Conservation (phyloP, 495 filamentous ascomycete genomes). For the Talaromyces proteolyticus region DNA sequence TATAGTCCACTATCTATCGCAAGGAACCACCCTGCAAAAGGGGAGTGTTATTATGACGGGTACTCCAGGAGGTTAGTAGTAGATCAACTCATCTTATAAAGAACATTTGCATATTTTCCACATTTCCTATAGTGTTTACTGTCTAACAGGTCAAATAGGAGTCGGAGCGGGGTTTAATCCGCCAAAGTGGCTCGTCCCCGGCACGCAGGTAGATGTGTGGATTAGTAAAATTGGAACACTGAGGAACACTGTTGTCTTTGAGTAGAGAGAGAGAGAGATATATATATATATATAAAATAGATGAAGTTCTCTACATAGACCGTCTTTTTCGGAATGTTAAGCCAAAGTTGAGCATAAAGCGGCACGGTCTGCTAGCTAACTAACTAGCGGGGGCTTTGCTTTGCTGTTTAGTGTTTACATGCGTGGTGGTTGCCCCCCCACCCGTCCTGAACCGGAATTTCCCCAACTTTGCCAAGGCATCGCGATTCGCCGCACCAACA, state of each 20-base stretch:
- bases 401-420: neutral
- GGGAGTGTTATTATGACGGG: slow-evolving; percentile 75
- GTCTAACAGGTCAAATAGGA: slow-evolving; percentile 8
- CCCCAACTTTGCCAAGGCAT: slow-evolving; percentile 34
- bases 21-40: slow-evolving; percentile 65
- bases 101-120: no score
- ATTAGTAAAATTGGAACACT: slow-evolving; percentile 29
- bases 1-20: slow-evolving; percentile 61
- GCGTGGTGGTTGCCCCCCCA: slow-evolving; percentile 28
- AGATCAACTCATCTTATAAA: no score
- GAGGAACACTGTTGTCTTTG: slow-evolving; percentile 23
- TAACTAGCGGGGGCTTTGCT: neutral
- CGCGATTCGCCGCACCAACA: neutral
- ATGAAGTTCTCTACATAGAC: no score
- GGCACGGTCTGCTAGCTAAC: neutral
- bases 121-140: no score
- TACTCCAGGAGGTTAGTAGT: slow-evolving; percentile 47
- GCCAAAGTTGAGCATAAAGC: neutral
- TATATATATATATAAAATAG: no score
- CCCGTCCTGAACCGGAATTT: slow-evolving; percentile 26
- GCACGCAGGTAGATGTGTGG: slow-evolving; percentile 30
- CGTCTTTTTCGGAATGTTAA: no score
- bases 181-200: slow-evolving; percentile 26
- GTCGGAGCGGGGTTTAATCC: slow-evolving; percentile 27
- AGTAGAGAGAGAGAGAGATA: neutral